phyloP scores from a whole-genome alignment of 2,329 filamentous ascomycete genomes.

The Myriangium duriaei region DNA sequence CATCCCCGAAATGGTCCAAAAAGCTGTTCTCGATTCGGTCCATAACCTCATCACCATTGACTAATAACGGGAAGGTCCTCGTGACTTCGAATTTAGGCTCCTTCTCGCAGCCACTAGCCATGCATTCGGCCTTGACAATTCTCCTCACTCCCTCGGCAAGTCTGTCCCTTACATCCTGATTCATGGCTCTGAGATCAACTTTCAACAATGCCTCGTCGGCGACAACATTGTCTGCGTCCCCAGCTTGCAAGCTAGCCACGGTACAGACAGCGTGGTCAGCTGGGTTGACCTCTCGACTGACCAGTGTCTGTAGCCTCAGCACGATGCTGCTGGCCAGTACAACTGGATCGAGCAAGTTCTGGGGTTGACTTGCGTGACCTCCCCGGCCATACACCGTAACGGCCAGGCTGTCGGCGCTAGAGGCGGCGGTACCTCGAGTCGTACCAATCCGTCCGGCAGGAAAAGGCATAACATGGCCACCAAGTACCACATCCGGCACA shows the following conservation, averaged over 20 bases:
- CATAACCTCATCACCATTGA: conserved; percentile 39
- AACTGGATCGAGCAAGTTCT: conserved; percentile 45
- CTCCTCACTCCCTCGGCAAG: conserved; percentile 37
- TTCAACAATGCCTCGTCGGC: conserved; percentile 42
- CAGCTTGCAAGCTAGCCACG: conserved; percentile 45
- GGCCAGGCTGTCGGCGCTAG: conserved; percentile 27
- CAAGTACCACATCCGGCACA: conserved; percentile 44
- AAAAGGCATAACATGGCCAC: conserved; percentile 43
- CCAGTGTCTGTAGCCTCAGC: conserved; percentile 47
- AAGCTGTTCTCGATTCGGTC: conserved; percentile 33
- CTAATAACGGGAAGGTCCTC: conserved; percentile 35
- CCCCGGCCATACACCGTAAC: conserved; percentile 47
- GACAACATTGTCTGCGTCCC: conserved; percentile 49
- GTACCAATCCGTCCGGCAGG: conserved; percentile 30
- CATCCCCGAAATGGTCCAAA: conserved; percentile 33
- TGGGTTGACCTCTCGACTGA: conserved; percentile 42
- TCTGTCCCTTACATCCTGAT: conserved; percentile 32
- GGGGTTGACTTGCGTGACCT: conserved; percentile 45
- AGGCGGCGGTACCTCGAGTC: conserved; percentile 29
- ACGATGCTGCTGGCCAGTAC: conserved; percentile 45
- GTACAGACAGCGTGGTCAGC: conserved; percentile 45
- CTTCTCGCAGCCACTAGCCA: conserved; percentile 33
- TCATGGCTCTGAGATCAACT: conserved; percentile 41
- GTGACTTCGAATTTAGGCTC: conserved; percentile 33
- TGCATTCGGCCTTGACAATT: conserved; percentile 44